A percentile compares a stretch with the other conserved stretches of the same genome.
Evolutionary conservation across 2,329 filamentous ascomycete genomes (phyloP).

Genomic region (Didymella pomorum): DNA sequence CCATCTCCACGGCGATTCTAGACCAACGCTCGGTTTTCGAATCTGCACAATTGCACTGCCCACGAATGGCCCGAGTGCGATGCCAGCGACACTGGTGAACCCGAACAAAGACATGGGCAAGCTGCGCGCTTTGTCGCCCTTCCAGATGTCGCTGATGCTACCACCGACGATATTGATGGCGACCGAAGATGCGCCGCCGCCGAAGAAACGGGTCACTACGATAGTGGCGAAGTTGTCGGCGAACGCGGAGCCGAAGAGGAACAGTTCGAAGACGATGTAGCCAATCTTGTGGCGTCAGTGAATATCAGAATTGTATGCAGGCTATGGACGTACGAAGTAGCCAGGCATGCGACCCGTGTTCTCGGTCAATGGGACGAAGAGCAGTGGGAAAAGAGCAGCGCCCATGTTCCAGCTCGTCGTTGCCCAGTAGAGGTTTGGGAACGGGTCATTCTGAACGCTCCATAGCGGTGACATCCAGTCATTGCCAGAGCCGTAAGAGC

Average conservation of each 20-base stretch:
- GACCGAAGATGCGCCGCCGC: conserved; percentile 54
- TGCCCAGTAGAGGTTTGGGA: conserved; percentile 51
- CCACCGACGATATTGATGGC: conserved; percentile 52
- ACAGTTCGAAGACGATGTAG: conserved; percentile 54
- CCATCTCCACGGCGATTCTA: conserved; percentile 51
- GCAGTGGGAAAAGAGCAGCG: conserved; percentile 51
- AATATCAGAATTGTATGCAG: neutral
- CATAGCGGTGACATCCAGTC: conserved; percentile 48
- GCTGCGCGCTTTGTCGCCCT: conserved; percentile 52
- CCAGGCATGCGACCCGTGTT: conserved; percentile 56
- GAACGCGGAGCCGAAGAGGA: conserved; percentile 54
- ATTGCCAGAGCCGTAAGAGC: conserved; percentile 51
- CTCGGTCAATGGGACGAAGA: conserved; percentile 54
- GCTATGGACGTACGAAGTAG: conserved; percentile 45
- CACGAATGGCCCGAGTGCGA: conserved; percentile 55
- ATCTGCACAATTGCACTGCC: conserved; percentile 53
- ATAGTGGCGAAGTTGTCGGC: conserved; percentile 56
- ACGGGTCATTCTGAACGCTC: conserved; percentile 46
- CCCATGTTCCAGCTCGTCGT: conserved; percentile 53
- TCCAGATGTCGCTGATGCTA: conserved; percentile 47
- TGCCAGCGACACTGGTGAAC: conserved; percentile 55
- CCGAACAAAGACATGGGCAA: conserved; percentile 57
- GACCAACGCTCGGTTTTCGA: conserved; percentile 32
- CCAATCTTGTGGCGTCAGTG: conserved; percentile 31
- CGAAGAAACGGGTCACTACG: conserved; percentile 55